phyloP scores from a whole-genome alignment of 345 rosid genomes.

The Xanthoceras sorbifolium region DNA sequence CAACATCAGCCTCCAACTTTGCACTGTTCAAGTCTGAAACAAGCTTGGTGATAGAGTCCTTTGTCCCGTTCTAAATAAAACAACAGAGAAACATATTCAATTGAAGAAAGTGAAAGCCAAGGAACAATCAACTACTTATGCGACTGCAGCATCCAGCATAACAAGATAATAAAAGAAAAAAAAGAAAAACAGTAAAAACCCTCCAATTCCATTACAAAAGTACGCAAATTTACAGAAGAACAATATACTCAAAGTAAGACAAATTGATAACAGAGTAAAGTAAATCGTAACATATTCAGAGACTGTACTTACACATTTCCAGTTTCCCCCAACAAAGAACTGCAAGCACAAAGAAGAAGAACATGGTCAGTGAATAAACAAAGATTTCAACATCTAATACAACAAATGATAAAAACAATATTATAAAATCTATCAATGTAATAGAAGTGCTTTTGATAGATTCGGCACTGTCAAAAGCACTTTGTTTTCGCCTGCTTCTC shows the following conservation, averaged over 20 bases:
- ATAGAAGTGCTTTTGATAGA: not conserved
- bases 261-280: not conserved
- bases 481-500: not conserved
- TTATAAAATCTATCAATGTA: not conserved
- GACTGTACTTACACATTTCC: conserved; percentile 89
- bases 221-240: not conserved
- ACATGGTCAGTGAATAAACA: not conserved
- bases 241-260: not conserved
- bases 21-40: conserved; percentile 84
- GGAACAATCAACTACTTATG: conserved; percentile 13
- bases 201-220: not conserved
- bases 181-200: too few relatives aligned
- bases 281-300: not conserved
- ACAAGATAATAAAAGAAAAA: not conserved
- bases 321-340: conserved; percentile 99
- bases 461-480: not conserved
- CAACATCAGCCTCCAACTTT: conserved; percentile 87
- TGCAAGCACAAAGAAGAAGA: conserved; percentile 43
- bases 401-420: not conserved
- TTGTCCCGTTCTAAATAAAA: conserved; percentile 76
- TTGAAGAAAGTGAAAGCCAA: conserved; percentile 13
- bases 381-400: not conserved
- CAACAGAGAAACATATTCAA: conserved; percentile 6
- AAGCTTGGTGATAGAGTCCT: conserved; percentile 85
- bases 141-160: not conserved